Base-by-base conservation (phyloP, 106 monocot genomes). In the Xerophyta viscosa region DNA sequence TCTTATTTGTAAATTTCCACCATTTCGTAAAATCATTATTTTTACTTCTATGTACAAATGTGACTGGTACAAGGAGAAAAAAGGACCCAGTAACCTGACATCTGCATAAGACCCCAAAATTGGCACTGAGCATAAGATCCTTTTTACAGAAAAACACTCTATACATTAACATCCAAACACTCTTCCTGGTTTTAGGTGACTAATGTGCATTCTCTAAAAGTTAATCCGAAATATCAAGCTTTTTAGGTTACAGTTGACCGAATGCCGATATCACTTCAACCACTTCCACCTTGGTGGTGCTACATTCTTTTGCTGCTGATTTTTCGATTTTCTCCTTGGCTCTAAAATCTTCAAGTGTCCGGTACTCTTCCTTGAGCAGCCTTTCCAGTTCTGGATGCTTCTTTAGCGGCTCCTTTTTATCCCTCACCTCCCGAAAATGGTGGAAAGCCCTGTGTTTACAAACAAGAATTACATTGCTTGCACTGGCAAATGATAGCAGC, bases 301-400 rank as follows among this genome's bases (percentile, higher is more conserved):
- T 24, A 12, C 48, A 63, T 33, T 67, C 75, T 41, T 70, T 76
- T 21, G 20, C 28, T 0, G 30, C 31, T 1, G 63, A 43, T 27
- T 79, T 80, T 0, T 58, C 72, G 13, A 31, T 53, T 39, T 65
- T 82, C 30, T 83, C 80, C 49, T 63, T 81, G 5, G 60, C 66
- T 59, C 55, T 77, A 58, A 98, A 90, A 50, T 90, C 71, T 2
- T 90, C 73, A 13, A 98, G 14, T 55, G 70, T 70, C 18, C 54
- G 70, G 31, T 73, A 96, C 14, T 96, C 96, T 42, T 90, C 89
- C 47, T 24, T 76, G 7, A 98, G 66, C 20, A 98, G 68, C 65
- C 65, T 73, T 0, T 86, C 90, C 64, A 98, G 52, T 62, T 86
- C 86, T 10, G 73, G 73, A 22, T 86, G 53, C 60, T 76, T 88